A percentile compares a stretch with the other conserved stretches of the same genome.
phyloP scores from a whole-genome alignment of 2,329 filamentous ascomycete species.

The Fusarium sacchari region DNA sequence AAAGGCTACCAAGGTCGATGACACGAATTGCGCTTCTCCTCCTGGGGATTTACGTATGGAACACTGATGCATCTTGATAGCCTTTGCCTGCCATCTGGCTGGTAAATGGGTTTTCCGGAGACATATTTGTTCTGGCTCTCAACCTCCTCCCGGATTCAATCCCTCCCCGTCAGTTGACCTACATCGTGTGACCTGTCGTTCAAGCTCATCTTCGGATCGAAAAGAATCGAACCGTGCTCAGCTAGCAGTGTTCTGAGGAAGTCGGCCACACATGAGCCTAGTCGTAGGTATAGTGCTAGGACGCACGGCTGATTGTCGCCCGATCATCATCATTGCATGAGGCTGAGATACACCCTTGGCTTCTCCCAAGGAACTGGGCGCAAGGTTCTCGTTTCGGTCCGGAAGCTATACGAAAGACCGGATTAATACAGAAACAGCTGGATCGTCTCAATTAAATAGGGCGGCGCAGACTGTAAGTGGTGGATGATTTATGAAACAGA shows the following conservation, averaged over 20 bases:
- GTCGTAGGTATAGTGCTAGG: too few species aligned
- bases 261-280: too few species aligned
- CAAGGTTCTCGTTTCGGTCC: not conserved
- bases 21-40: not conserved
- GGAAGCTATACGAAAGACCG: not conserved
- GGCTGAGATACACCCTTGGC: not conserved
- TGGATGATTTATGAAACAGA: constrained; percentile 17
- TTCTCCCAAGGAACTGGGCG: not conserved
- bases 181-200: not conserved
- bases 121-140: not conserved
- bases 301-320: too few species aligned
- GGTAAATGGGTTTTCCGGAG: rapidly evolving
- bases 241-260: too few species aligned
- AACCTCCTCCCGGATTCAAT: not conserved
- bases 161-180: not conserved
- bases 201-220: not conserved
- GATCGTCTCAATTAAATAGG: not conserved
- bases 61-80: not conserved
- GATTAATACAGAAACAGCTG: not conserved
- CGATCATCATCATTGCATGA: not conserved
- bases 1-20: not conserved
- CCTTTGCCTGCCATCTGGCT: not conserved
- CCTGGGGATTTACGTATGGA: not conserved
- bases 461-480: not conserved
- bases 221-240: not conserved